Evolutionary conservation across 169 alveolate genomes (phyloP).

Genomic region (Fabrea salina): DNA sequence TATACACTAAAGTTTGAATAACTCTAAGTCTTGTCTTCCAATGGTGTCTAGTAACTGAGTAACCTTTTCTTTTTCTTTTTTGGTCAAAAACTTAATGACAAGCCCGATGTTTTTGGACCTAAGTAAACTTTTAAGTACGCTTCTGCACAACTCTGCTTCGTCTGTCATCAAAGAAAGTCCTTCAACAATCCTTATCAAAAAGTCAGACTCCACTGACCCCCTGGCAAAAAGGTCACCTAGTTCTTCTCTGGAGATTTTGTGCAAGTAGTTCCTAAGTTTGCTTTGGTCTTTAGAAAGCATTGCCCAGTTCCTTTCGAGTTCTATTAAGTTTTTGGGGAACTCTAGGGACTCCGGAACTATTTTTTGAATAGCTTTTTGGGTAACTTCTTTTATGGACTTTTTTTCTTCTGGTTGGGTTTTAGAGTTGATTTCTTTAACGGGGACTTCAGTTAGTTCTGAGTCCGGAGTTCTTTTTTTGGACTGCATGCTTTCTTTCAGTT

Average conservation of each 20-base stretch:
- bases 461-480: neutral
- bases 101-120: neutral
- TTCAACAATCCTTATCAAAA: neutral
- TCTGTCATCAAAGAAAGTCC: neutral
- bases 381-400: neutral
- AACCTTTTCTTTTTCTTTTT: conserved; percentile 11
- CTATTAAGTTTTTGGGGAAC: conserved; percentile 5
- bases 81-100: neutral
- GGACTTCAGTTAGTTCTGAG: neutral
- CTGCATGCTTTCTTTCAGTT: neutral
- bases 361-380: conserved; percentile 5
- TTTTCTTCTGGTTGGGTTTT: neutral
- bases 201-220: conserved; percentile 24
- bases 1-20: too few species aligned
- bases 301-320: conserved; percentile 23
- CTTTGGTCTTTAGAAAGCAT: neutral
- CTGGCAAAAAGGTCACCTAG: neutral
- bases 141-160: neutral
- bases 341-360: neutral
- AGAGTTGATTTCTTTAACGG: neutral
- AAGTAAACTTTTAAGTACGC: neutral
- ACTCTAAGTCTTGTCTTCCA: too few species aligned
- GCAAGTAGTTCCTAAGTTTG: neutral
- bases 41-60: neutral
- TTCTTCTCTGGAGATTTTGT: neutral